phyloP scores from a whole-genome alignment of 164 flowering plant genomes.

The Warburgia ugandensis region DNA sequence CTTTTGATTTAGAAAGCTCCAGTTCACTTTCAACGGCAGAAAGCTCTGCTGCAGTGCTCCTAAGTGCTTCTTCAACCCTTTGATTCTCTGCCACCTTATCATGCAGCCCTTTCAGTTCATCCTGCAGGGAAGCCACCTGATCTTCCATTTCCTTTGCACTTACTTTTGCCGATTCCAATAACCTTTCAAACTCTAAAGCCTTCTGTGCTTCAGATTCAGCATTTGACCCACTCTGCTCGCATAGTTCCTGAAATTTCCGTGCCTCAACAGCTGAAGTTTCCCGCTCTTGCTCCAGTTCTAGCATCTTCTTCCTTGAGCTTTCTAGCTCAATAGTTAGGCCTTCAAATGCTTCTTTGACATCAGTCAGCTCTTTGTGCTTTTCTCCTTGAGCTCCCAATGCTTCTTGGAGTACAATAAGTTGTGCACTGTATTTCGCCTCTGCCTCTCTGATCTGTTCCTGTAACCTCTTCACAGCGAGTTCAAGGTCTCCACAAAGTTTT shows the following conservation, averaged over 20 bases:
- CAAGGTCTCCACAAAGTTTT: constrained; percentile 52
- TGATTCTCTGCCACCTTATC: constrained; percentile 61
- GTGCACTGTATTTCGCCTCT: constrained; percentile 39
- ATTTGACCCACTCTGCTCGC: constrained; percentile 46
- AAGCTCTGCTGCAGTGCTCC: constrained; percentile 35
- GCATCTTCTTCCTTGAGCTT: constrained; percentile 51
- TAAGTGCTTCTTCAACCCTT: constrained; percentile 57
- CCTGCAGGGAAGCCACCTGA: constrained; percentile 54
- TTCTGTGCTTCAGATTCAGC: constrained; percentile 57
- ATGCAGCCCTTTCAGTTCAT: constrained; percentile 56
- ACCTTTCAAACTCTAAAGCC: constrained; percentile 62
- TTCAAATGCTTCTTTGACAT: constrained; percentile 57
- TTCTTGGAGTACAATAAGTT: constrained; percentile 51
- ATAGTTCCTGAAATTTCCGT: constrained; percentile 57
- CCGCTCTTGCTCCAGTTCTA: constrained; percentile 56
- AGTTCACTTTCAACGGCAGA: constrained; percentile 49
- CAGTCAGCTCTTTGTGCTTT: constrained; percentile 57
- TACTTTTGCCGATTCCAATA: constrained; percentile 50
- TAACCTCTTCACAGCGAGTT: constrained; percentile 40
- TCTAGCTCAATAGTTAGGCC: constrained; percentile 56
- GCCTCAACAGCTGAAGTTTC: constrained; percentile 46
- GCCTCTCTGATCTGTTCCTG: constrained; percentile 42
- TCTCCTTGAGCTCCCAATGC: constrained; percentile 50
- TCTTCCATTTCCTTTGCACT: constrained; percentile 63
- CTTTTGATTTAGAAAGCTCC: constrained; percentile 41